A percentile compares a stretch with the other conserved stretches of the same genome.
Evolutionary conservation across 2,329 filamentous ascomycete species (phyloP).

Genomic region (Arthrobotrys entomopaga): DNA sequence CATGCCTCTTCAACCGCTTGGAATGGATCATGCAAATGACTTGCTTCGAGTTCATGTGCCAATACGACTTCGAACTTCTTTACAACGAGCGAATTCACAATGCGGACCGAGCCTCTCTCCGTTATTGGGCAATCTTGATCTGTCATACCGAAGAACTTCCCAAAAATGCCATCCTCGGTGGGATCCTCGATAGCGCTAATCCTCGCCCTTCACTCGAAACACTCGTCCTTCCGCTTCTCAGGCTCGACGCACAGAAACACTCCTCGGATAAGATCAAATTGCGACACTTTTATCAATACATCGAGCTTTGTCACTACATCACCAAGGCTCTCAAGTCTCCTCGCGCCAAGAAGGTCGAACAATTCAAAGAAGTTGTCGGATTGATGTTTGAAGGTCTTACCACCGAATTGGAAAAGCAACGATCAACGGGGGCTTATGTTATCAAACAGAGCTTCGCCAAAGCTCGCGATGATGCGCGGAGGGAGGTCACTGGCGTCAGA

Average conservation of each 20-base stretch:
- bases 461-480: background rate
- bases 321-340: conserved; percentile 12
- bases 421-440: background rate
- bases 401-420: conserved; percentile 10
- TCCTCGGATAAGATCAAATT: background rate
- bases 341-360: background rate
- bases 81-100: conserved; percentile 9
- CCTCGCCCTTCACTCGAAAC: background rate
- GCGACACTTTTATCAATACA: conserved; percentile 1
- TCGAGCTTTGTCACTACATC: conserved; percentile 1
- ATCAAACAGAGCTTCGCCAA: background rate
- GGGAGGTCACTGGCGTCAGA: no score
- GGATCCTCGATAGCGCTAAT: conserved; percentile 4
- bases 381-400: conserved; percentile 11
- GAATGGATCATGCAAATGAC: conserved; percentile 34
- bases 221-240: conserved; percentile 13
- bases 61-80: conserved; percentile 8
- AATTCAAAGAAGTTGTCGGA: no score
- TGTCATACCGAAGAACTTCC: conserved; percentile 15
- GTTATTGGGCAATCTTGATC: conserved; percentile 30
- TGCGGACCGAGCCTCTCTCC: conserved; percentile 19
- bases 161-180: background rate
- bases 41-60: conserved; percentile 22
- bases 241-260: conserved; percentile 12
- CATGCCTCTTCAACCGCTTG: conserved; percentile 3